phyloP scores from a whole-genome alignment of 2,329 filamentous ascomycete genomes.

The Epicoccum sorghinum region DNA sequence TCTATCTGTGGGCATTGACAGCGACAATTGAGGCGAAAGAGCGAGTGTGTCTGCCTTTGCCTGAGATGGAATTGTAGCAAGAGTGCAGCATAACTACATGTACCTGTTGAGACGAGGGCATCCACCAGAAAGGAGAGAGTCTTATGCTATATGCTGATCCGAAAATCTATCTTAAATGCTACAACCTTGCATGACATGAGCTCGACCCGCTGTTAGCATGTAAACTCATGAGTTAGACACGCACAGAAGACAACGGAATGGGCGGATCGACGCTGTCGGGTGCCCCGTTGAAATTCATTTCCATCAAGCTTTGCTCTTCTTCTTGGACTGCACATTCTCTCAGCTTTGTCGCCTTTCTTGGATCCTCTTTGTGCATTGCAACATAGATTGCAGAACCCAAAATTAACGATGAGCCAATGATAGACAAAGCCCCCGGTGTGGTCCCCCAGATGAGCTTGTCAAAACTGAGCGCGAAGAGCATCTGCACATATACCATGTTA shows the following conservation, averaged over 20 bases:
- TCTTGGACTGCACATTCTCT: conserved; percentile 28
- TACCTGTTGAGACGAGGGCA: too few relatives aligned
- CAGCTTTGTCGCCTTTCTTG: conserved; percentile 24
- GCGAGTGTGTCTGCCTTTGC: too few relatives aligned
- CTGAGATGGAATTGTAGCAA: too few relatives aligned
- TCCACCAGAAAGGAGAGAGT: too few relatives aligned
- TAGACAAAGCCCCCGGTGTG: conserved; percentile 62
- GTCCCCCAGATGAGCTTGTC: conserved; percentile 69
- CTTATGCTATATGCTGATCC: not conserved
- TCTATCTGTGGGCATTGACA: too few relatives aligned
- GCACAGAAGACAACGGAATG: conserved; percentile 3
- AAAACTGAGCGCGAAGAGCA: conserved; percentile 70
- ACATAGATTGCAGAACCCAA: conserved; percentile 70
- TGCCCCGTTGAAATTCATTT: conserved; percentile 16
- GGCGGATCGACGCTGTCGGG: conserved; percentile 18
- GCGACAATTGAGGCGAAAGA: too few relatives aligned
- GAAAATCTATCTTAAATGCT: not conserved
- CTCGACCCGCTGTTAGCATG: not conserved
- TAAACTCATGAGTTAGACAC: not conserved
- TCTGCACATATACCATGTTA: conserved; percentile 72
- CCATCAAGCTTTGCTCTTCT: conserved; percentile 45
- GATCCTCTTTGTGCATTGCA: conserved; percentile 58
- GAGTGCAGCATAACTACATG: too few relatives aligned
- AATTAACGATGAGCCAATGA: conserved; percentile 67
- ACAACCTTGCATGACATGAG: not conserved